phyloP scores from a whole-genome alignment of 2,329 filamentous ascomycete species.

The Colletotrichum musicola region DNA sequence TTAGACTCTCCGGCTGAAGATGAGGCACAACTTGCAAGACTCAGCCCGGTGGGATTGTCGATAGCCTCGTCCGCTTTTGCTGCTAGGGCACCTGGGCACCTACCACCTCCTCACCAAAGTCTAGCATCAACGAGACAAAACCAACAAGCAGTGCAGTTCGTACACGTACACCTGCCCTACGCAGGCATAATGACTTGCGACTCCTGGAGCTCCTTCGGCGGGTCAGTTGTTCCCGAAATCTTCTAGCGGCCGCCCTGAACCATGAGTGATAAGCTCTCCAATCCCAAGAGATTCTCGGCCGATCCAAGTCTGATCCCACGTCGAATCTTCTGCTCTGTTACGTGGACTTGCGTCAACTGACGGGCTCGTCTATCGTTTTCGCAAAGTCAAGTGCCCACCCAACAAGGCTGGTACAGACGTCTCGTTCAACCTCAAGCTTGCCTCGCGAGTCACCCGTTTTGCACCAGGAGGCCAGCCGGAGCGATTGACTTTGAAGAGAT shows the following conservation, averaged over 20 bases:
- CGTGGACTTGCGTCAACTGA: constrained; percentile 29
- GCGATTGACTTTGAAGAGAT: constrained; percentile 35
- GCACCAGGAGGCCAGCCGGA: not conserved
- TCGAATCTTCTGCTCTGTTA: constrained; percentile 23
- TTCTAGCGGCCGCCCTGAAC: constrained; percentile 28
- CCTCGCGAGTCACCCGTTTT: not conserved
- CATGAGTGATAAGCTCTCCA: constrained; percentile 22
- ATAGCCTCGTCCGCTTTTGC: too few species aligned
- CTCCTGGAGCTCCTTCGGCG: constrained; percentile 22
- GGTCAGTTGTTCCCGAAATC: constrained; percentile 25
- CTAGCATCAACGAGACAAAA: too few species aligned
- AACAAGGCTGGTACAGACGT: not conserved
- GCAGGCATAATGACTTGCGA: not conserved
- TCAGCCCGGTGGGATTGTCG: too few species aligned
- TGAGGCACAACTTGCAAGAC: too few species aligned
- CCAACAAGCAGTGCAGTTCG: too few species aligned
- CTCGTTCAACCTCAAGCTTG: constrained; percentile 7
- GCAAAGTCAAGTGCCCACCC: constrained; percentile 26
- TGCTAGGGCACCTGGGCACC: too few species aligned
- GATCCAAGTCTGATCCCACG: constrained; percentile 28
- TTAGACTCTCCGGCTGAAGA: too few species aligned
- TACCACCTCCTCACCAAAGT: too few species aligned
- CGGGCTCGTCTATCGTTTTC: constrained; percentile 33
- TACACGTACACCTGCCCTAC: too few species aligned
- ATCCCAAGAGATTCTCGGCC: constrained; percentile 16